Evolutionary conservation across 129 eudicot genomes (phyloP).

Genomic region (Helichrysum umbraculigerum): DNA sequence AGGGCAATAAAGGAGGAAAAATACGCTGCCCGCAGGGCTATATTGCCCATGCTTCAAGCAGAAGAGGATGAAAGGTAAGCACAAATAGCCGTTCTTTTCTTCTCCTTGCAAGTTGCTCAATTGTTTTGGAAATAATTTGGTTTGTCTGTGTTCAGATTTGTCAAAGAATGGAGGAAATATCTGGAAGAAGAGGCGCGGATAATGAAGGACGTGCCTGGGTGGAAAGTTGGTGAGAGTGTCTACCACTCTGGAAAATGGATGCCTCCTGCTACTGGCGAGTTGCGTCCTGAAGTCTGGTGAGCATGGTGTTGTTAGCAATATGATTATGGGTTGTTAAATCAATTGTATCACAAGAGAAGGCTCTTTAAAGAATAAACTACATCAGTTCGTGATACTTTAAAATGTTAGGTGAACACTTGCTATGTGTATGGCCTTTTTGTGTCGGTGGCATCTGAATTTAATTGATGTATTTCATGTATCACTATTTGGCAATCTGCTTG

Average conservation of each 20-base stretch:
- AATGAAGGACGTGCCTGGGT: slow-evolving; percentile 99
- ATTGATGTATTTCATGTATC: not conserved
- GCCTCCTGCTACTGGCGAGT: slow-evolving; percentile 98
- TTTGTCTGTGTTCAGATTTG: slow-evolving; percentile 54
- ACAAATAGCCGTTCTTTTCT: slow-evolving; percentile 4
- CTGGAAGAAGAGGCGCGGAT: slow-evolving; percentile 88
- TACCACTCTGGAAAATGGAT: slow-evolving; percentile 97
- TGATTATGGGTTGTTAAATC: not conserved
- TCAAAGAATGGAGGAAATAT: slow-evolving; percentile 88
- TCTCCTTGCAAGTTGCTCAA: not conserved
- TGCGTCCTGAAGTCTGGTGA: slow-evolving; percentile 96
- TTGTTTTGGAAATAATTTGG: not conserved
- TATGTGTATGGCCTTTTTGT: not conserved
- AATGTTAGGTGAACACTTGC: not conserved
- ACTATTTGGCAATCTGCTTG: not conserved
- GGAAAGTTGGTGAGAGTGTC: slow-evolving; percentile 97
- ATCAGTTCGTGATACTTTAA: not conserved
- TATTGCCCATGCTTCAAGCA: slow-evolving; percentile 90
- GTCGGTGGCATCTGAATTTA: not conserved
- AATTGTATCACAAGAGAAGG: slow-evolving; percentile 10
- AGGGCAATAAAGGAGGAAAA: slow-evolving; percentile 96
- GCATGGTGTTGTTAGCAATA: not conserved
- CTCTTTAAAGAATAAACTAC: not conserved
- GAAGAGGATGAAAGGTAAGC: slow-evolving; percentile 96
- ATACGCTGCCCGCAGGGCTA: slow-evolving; percentile 84